Base-by-base conservation (phyloP, 2,329 filamentous ascomycete species). In the Teratosphaeria pseudoeucalypti region DNA sequence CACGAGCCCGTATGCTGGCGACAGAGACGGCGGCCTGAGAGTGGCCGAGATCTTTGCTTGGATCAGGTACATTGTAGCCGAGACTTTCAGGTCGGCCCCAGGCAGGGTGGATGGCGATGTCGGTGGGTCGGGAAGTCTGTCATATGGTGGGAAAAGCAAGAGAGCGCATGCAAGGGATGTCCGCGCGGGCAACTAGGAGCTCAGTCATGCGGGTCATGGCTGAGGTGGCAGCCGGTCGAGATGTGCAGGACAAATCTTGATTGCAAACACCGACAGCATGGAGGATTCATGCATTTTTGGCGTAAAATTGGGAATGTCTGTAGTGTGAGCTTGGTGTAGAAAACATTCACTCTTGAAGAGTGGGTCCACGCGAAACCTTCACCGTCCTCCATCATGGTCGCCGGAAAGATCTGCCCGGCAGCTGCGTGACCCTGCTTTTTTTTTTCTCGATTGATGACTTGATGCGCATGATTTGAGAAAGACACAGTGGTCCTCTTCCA, bases 11-110 rank as follows among this genome's bases (percentile, higher is more conserved):
- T 26, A 61, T 19, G 12, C 53, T 11, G 53, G 53, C 7, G n/a
- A n/a, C 3, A 16, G 14, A 6, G 1, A 54, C 16, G 53, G 53
- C 6, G 64, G 63, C 37, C 58, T 65, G 58, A 65, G 58, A 10
- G 57, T 68, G 12, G 43, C 60, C 52, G 52, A 67, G 32, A 58
- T 64, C 54, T 59, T 68, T 16, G 63, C 63, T 23, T 67, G 66
- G 66, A 63, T 67, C 43, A 49, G 43, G 43, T 49, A 49, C 10
- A 49, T 49, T 6, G 6, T 49, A 1, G 23, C 43, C 11, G 43
- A 49, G 43, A n/a, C 16, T 19, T 49, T 39, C 37, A 39, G 37
- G 4, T 7, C 29, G 29, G 4, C 7, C 2, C 29, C 10, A n/a
- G 37, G 37, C 11, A 43, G 16, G 6, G 37, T 6, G 4, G n/a